phyloP scores from a whole-genome alignment of 768 basidiomycete species.

The Suillus lakei region DNA sequence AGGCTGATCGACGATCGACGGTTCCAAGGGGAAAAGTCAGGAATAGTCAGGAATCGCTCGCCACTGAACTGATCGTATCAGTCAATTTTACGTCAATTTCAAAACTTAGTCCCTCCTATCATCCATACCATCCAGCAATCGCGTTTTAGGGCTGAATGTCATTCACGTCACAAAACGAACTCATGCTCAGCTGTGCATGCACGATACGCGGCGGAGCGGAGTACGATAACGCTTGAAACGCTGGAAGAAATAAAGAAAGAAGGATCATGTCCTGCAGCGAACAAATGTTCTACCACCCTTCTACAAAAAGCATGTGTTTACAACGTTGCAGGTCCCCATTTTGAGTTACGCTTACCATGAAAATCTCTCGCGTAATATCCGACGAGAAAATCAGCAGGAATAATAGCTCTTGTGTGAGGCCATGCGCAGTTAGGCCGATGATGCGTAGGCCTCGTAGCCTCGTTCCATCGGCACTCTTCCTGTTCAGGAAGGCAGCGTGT shows the following conservation, averaged over 20 bases:
- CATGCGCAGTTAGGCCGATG: conserved; percentile 3
- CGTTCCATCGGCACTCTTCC: neutral
- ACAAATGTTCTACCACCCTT: neutral
- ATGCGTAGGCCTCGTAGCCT: conserved; percentile 5
- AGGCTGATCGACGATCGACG: neutral
- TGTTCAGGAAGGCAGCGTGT: conserved; percentile 2
- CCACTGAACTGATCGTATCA: neutral
- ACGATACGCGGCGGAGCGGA: conserved; percentile 7
- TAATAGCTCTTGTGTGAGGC: neutral
- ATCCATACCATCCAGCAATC: neutral
- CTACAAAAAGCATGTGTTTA: neutral
- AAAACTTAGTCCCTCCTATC: neutral
- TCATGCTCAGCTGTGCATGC: neutral
- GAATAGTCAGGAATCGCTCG: neutral
- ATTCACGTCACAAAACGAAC: neutral
- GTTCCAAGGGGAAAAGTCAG: neutral
- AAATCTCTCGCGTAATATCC: conserved; percentile 5
- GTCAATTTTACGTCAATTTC: neutral
- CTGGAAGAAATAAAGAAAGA: neutral
- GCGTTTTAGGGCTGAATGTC: neutral
- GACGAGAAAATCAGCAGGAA: neutral
- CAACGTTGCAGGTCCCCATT: conserved; percentile 1
- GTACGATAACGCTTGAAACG: conserved; percentile 1
- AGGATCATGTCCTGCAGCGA: neutral
- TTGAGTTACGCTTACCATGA: neutral